Evolutionary conservation across 495 filamentous ascomycete species (phyloP), one percentile per base, ranked within the genome.

Genomic region (Parathielavia appendiculata): DNA sequence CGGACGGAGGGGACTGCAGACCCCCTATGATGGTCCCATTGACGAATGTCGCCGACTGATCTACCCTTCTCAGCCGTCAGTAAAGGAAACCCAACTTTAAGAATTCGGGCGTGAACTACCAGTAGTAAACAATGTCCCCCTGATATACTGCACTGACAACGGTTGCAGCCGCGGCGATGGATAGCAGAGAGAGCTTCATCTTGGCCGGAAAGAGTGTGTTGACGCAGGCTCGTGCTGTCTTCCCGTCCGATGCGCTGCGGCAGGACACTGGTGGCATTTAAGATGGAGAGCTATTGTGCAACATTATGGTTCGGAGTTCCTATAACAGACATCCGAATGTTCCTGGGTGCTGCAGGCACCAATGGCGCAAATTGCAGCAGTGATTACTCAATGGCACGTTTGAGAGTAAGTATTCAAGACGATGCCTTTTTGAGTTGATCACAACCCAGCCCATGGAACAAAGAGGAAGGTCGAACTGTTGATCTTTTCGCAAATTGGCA

Each of bases 101-200:
- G 38, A 23, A 49, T 3, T n/a, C 7, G 13, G 14, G 36, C 0
- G 14, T 17, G 22, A 5, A 26, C 17, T 51, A 67, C 64, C 69
- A 73, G 56, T 73, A 71, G 46, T 71, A 67, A 13, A 73, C 69
- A 64, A 73, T 71, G 55, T 73, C 71, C 11, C 64, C 70, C 1
- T 64, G 50, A 39, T 69, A 73, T 2, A 68, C 67, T 0, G 69
- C 71, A 20, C 66, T 54, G 13, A 53, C 61, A 2, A 49, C 53
- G 1, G 56, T 23, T 3, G 62, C 63, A 14, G 54, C 57, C 14
- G 62, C 48, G 23, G 58, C 51, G 19, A 58, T n/a, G 34, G 59
- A 38, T 20, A 60, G 22, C 13, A 54, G 13, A 19, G 60, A 58
- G 35, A 53, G 26, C 40, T 56, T 61, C 63, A 65, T 65, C 9